Evolutionary conservation across 75 land plant genomes (phyloP), one percentile per base, ranked within the genome.

Genomic region (Pinus tabuliformis): DNA sequence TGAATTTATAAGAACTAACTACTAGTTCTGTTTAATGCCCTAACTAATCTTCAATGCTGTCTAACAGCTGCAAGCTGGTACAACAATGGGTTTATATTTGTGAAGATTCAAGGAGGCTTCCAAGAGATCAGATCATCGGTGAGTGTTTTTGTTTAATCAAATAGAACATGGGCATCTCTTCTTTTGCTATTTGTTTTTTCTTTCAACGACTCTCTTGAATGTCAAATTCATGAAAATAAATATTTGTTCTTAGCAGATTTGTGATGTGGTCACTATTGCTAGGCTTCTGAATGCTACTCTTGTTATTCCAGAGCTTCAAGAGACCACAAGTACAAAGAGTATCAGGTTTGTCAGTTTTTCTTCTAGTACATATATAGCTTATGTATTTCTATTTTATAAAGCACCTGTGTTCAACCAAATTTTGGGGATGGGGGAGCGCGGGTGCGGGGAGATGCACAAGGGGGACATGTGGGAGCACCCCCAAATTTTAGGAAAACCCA

Each of bases 121-220:
- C 95, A 95, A 79, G 93, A 95, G 65, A 95, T 95, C 54, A 91
- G 91, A 70, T 81, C 88, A 76, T 81, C 98, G 72, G 98, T 95
- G 76, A 87, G 89, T 6, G 42, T 75, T 17, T 22, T 2, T 70
- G 39, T 72, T 78, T 37, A 24, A 56, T 73, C 36, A 56, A 56
- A 24, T 39, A 68, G 3, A 68, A n/a, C 13, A 56, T 5, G 5
- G 6, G 37, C 58, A 73, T 6, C 45, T 24, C 17, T 36, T 49
- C 15, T 20, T 20, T 30, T 60, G 12, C 20, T 8, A 21, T 37
- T 77, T 30, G 22, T 24, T 57, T 12, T 6, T 57, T 39, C 11
- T 18, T 54, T 54, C 65, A 72, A 14, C 15, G 28, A 20, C 70
- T 54, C 9, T 7, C 33, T 56, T 39, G 30, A 5, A 42, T 73